Conservation (phyloP, 2,329 filamentous ascomycete species). For the Nemania sp. region DNA sequence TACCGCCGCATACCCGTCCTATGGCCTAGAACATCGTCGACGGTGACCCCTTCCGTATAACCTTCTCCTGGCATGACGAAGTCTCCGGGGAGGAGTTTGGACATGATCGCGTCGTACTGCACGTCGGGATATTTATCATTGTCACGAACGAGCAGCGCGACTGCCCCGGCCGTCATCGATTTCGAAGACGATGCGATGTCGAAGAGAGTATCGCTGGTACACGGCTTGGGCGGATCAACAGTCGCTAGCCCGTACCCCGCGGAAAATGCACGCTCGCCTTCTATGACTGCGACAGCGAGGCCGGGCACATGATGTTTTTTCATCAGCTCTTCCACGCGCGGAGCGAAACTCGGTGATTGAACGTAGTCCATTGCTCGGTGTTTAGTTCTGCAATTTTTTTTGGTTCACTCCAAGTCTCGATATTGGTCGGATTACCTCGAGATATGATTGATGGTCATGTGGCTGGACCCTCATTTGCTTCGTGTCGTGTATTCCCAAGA, state of each 20-base stretch:
- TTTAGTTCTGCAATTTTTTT: background rate
- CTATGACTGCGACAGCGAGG: constrained; percentile 28
- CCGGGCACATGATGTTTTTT: constrained; percentile 32
- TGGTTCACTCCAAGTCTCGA: background rate
- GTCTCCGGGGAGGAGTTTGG: constrained; percentile 31
- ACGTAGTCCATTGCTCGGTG: constrained; percentile 26
- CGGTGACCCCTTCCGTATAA: constrained; percentile 31
- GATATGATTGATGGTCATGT: background rate
- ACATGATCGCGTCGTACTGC: constrained; percentile 32
- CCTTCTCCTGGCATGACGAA: constrained; percentile 29
- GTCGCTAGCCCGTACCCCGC: constrained; percentile 33
- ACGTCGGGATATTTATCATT: constrained; percentile 37
- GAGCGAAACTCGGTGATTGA: constrained; percentile 20
- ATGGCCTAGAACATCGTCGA: constrained; percentile 34
- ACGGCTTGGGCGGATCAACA: constrained; percentile 33
- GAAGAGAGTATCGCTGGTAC: constrained; percentile 35
- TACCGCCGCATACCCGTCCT: constrained; percentile 32
- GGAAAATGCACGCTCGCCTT: constrained; percentile 27
- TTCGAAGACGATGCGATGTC: constrained; percentile 38
- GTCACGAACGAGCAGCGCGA: constrained; percentile 39
- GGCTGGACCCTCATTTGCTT: background rate
- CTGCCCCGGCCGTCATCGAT: constrained; percentile 33
- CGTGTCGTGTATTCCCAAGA: background rate
- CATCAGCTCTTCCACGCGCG: constrained; percentile 27
- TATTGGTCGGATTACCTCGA: background rate